Evolutionary conservation across 139 green algal species (phyloP), one percentile per base, ranked within the genome.

Genomic region (Auxenochlorella pyrenoidosa): DNA sequence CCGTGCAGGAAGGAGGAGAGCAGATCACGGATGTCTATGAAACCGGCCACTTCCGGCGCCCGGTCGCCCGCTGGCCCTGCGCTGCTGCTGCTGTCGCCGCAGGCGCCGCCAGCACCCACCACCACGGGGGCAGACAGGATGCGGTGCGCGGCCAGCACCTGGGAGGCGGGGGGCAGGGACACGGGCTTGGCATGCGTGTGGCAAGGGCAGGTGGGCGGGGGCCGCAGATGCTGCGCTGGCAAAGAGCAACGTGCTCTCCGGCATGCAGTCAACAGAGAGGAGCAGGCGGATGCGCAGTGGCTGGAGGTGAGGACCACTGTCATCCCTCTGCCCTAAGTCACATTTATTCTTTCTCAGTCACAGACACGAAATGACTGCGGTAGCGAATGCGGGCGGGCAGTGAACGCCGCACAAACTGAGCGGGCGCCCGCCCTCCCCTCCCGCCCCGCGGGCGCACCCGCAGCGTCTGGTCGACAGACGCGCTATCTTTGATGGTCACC

Each of bases 71-170:
- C 40, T n/a, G 73, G 26, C 4, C 40, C 21, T 51, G 44, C 10
- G 32, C 22, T 3, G 36, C 59, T 10, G 6, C 38, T 0, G 79
- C 79, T 13, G 47, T 60, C 79, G 59, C 38, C 40, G 59, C 38
- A 43, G 79, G 24, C 36, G 38, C 63, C 41, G 59, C 38, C 41
- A 59, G 24, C 36, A 24, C 63, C 41, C 41, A 65, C 63, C 18
- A 95, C 87, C 26, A 96, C 94, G 0, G 94, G 94, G 3, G 94
- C 92, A 13, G 94, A 96, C 15, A 96, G 89, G 71, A 96, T 95
- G 41, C 91, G 89, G 79, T 94, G 88, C 28, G 85, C 75, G 10
- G 94, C 91, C 38, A 96, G 83, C 40, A 94, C 87, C 93, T 96
- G 84, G 30, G 76, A 3, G 47, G 12, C 0, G 30, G 32, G 59